These are phyloP conservation scores for Hemisphaericaspora nanyangensis DNA, from an alignment of 805 yeast genomes.

Conservation along the genomic window DNA sequence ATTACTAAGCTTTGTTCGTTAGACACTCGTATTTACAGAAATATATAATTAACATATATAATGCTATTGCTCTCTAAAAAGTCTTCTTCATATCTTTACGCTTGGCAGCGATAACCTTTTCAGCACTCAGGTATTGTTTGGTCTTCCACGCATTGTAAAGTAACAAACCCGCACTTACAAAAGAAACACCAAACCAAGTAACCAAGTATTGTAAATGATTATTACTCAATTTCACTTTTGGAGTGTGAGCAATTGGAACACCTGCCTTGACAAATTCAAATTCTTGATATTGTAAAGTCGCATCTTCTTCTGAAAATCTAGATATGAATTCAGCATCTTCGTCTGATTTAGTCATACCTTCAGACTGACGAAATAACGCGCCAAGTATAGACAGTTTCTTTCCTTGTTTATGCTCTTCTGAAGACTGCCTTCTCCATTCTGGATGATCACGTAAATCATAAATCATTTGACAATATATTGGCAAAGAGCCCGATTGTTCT, in stretches of 20 bases:
- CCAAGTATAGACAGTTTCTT: constrained; percentile 16
- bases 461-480: constrained; percentile 73
- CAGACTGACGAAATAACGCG: constrained; percentile 1
- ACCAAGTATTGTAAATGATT: constrained; percentile 88
- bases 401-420: not conserved
- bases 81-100: constrained; percentile 28
- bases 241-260: constrained; percentile 81
- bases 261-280: constrained; percentile 70
- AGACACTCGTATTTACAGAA: not conserved
- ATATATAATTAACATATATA: constrained; percentile 2
- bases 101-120: constrained; percentile 38
- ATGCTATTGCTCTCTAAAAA: constrained; percentile 1
- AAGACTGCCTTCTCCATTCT: constrained; percentile 31
- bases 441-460: constrained; percentile 64
- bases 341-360: constrained; percentile 41
- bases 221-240: constrained; percentile 79
- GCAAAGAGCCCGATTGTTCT: constrained; percentile 57
- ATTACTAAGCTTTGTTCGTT: constrained; percentile 19
- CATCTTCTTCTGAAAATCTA: constrained; percentile 21
- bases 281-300: constrained; percentile 38
- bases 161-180: constrained; percentile 69
- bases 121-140: constrained; percentile 32
- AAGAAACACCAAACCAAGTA: constrained; percentile 90
- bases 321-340: constrained; percentile 12
- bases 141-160: constrained; percentile 28